A percentile compares a stretch with the other conserved stretches of the same genome.
Conservation (phyloP, 768 basidiomycete species). For the Termitomyces eurrhizus region DNA sequence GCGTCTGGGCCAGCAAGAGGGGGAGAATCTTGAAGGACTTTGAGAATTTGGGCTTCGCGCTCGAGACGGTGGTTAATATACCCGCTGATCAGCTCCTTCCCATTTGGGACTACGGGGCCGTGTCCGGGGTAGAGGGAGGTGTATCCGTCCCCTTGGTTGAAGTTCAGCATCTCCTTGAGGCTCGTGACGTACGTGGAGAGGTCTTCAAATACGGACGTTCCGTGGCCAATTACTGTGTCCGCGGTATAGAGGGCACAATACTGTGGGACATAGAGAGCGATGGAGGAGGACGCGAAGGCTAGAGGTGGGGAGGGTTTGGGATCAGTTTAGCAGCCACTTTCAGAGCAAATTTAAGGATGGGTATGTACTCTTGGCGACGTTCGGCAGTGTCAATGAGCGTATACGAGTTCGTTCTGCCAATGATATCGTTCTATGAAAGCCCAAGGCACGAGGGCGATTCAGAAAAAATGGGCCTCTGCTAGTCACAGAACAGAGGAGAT, state of each 20-base stretch:
- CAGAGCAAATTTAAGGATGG: constrained; percentile 62
- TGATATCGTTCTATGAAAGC: constrained; percentile 35
- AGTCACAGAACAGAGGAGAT: no score
- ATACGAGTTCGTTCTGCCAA: constrained; percentile 68
- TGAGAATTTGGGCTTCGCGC: constrained; percentile 75
- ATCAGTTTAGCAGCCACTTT: constrained; percentile 28
- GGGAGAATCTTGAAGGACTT: constrained; percentile 35
- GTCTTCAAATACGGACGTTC: constrained; percentile 87
- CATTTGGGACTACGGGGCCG: constrained; percentile 71
- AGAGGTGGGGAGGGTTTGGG: constrained; percentile 44
- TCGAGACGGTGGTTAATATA: constrained; percentile 83
- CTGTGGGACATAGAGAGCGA: constrained; percentile 64
- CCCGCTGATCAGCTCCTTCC: constrained; percentile 52
- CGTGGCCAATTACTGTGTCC: constrained; percentile 88
- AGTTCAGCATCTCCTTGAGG: constrained; percentile 54
- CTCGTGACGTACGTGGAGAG: constrained; percentile 65
- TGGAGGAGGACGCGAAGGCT: constrained; percentile 69
- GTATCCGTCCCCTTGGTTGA: constrained; percentile 31
- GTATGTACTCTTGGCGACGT: constrained; percentile 63
- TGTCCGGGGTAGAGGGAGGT: constrained; percentile 81
- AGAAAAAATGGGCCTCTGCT: no score
- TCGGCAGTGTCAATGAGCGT: constrained; percentile 84
- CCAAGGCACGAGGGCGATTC: no score
- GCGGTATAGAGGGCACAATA: constrained; percentile 84
- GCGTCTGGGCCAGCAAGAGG: constrained; percentile 22